Conservation (phyloP, 2,329 filamentous ascomycete genomes). For the Calonectria hongkongensis region DNA sequence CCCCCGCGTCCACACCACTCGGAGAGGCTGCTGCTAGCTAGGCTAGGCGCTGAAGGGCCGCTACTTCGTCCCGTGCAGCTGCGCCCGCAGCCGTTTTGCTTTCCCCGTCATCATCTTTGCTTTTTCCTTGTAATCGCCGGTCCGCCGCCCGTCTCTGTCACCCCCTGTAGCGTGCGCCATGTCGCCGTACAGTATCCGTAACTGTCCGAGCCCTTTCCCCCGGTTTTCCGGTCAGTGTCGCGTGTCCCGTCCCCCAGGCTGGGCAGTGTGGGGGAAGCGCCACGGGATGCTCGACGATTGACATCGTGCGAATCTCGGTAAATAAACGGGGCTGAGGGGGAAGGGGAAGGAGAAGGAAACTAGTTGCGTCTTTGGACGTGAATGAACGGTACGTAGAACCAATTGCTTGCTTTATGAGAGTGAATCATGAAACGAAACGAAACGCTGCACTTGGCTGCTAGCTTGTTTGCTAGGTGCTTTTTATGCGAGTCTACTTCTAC, state of each 20-base stretch:
- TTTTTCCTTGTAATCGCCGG: constrained; percentile 21
- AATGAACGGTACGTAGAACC: neutral
- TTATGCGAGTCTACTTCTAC: neutral
- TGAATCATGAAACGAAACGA: neutral
- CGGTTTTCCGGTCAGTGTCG: constrained; percentile 26
- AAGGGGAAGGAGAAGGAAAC: neutral
- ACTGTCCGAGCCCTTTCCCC: constrained; percentile 22
- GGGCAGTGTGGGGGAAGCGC: constrained; percentile 27
- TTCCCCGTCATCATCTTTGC: constrained; percentile 16
- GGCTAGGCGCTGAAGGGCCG: neutral
- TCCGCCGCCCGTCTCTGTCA: constrained; percentile 8
- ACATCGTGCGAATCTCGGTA: constrained; percentile 24
- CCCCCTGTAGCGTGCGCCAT: constrained; percentile 14
- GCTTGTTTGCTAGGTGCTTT: neutral
- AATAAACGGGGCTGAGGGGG: constrained; percentile 14
- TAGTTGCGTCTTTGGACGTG: neutral
- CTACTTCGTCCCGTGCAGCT: constrained; percentile 14
- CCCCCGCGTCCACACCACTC: constrained; percentile 12
- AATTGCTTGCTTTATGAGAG: neutral
- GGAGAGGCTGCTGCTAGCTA: neutral
- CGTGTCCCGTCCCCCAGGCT: constrained; percentile 5
- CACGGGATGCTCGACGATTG: constrained; percentile 8
- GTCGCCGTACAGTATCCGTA: constrained; percentile 22
- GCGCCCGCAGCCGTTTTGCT: constrained; percentile 29
- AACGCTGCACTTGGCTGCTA: neutral